phyloP scores from a whole-genome alignment of 2,329 filamentous ascomycete species.

The Nothomitra cinnamomea region DNA sequence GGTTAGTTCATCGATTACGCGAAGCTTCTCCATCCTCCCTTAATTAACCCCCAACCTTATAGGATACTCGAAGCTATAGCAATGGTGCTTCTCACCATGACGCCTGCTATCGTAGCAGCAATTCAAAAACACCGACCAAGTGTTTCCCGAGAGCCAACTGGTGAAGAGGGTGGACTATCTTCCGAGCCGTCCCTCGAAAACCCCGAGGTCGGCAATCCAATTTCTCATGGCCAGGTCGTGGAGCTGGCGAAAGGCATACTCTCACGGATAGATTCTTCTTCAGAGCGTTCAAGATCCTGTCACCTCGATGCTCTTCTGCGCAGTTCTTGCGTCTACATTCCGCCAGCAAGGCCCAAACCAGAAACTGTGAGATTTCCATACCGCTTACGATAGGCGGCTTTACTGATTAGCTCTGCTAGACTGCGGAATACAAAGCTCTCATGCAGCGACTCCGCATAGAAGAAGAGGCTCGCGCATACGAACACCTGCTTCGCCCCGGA shows the following conservation, averaged over 20 bases:
- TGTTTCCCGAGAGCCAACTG: conserved; percentile 6
- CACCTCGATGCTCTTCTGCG: conserved; percentile 54
- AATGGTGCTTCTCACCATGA: conserved; percentile 72
- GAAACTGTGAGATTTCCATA: conserved; percentile 43
- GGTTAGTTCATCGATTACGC: too few relatives aligned
- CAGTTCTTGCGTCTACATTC: conserved; percentile 54
- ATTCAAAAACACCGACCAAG: conserved; percentile 20
- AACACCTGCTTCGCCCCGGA: conserved; percentile 57
- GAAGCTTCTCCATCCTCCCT: too few relatives aligned
- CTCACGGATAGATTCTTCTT: neutral
- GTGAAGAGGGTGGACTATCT: conserved; percentile 8
- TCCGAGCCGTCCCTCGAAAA: conserved; percentile 33
- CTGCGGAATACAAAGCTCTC: conserved; percentile 65
- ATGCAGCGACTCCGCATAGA: conserved; percentile 74
- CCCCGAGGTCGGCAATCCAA: conserved; percentile 43
- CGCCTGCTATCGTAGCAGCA: conserved; percentile 46
- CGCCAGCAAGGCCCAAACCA: conserved; percentile 65
- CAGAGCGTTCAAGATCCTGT: conserved; percentile 15
- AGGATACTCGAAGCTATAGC: neutral
- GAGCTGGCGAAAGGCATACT: conserved; percentile 35
- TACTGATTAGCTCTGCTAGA: conserved; percentile 28
- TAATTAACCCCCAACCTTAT: too few relatives aligned
- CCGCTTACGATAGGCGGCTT: neutral
- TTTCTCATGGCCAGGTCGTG: conserved; percentile 54
- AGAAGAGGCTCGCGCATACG: conserved; percentile 68